Evolutionary conservation across 495 filamentous ascomycete genomes (phyloP), one percentile per base, ranked within the genome.

Genomic region (Neurospora sublineolata): DNA sequence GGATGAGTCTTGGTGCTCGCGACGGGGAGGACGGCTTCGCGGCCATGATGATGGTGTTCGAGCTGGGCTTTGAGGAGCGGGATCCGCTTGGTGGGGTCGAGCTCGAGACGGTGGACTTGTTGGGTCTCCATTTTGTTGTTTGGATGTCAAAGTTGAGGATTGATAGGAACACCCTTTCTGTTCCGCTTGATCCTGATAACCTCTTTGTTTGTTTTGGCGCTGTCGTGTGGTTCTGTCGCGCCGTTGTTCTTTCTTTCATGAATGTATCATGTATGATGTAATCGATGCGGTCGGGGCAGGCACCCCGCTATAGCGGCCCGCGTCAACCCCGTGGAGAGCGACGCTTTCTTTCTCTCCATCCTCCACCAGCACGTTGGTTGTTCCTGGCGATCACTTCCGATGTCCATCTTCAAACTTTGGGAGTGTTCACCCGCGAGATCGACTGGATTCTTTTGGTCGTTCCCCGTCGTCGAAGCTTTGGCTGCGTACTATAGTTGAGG

Each of bases 61-160:
- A 60, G 52, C 33, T 73, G 67, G 38, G 69, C 67, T 40, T 69
- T 72, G 69, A 76, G 74, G 41, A 77, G 70, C 5, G 75, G 77
- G 30, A 73, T 67, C 58, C 77, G 75, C 37, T 74, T 72, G 11
- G 64, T 38, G 16, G 75, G 75, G 69, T 77, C 72, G 72, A 77
- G 73, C n/a, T 41, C 16, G 37, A 78, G 77, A 75, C 69, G 27
- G 14, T 60, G 23, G 11, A 60, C 52, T 16, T 33, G 52, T 60
- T 60, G 52, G 52, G 52, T 60, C 3, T 60, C 52, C 52, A 60
- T 60, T 8, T 33, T 30, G 10, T 12, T 16, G 4, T 58, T 58
- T 58, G 46, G 1, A 12, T 12, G 46, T 14, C 11, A 10, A 58
- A 2, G 11, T 1, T 30, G 46, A 58, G 14, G 39, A 46, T 30